These are phyloP conservation scores for Ceratocystiopsis brevicomis DNA, from an alignment of 2,329 filamentous ascomycete species.

Conservation along the genomic window DNA sequence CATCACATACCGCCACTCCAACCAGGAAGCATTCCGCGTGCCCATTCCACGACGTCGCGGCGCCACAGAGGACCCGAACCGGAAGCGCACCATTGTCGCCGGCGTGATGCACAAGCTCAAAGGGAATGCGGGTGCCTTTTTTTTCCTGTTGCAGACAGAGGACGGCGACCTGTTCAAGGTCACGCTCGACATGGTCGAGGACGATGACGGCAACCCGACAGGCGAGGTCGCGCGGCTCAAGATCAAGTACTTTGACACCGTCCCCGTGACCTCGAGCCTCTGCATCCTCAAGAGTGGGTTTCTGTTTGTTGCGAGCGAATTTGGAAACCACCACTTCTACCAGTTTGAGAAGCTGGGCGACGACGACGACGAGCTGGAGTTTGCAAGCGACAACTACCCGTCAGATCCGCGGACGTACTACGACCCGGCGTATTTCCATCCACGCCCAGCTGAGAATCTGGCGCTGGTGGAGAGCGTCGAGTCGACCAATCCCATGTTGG, in stretches of 20 bases:
- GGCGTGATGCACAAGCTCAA: conserved; percentile 98
- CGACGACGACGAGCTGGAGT: conserved; percentile 78
- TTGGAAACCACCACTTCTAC: conserved; percentile 85
- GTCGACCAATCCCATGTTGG: conserved; percentile 78
- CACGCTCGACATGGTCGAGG: conserved; percentile 76
- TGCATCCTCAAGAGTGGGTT: conserved; percentile 93
- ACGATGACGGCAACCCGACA: conserved; percentile 57
- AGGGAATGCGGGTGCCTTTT: conserved; percentile 66
- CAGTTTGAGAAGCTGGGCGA: conserved; percentile 96
- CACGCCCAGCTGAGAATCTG: conserved; percentile 62
- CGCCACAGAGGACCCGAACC: conserved; percentile 75
- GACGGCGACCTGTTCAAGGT: conserved; percentile 98
- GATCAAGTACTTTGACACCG: conserved; percentile 96
- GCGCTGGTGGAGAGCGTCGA: conserved; percentile 70
- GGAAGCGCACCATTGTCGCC: conserved; percentile 70
- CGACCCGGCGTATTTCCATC: conserved; percentile 68
- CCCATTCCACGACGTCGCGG: conserved; percentile 75
- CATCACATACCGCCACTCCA: conserved; percentile 92
- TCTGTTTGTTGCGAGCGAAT: conserved; percentile 79
- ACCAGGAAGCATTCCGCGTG: conserved; percentile 74
- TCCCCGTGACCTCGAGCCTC: conserved; percentile 70
- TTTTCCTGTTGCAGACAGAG: conserved; percentile 88
- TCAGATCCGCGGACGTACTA: conserved; percentile 55
- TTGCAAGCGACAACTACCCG: conserved; percentile 64
- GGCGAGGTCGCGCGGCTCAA: conserved; percentile 68